These are phyloP conservation scores for Clonostachys rhizophaga DNA, from an alignment of 2,329 filamentous ascomycete genomes.

Conservation along the genomic window DNA sequence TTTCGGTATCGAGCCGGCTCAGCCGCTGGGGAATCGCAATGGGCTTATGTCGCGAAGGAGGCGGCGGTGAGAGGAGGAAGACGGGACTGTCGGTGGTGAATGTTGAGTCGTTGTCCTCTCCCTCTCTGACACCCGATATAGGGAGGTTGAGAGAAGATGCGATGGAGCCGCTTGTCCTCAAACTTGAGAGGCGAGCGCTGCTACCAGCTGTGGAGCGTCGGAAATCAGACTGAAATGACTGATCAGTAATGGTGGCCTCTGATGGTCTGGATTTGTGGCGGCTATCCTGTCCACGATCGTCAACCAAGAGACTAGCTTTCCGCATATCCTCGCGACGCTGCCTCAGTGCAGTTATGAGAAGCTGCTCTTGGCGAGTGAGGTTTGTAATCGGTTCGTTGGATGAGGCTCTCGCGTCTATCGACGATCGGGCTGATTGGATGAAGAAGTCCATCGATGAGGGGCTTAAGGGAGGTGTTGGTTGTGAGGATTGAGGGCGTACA, in stretches of 20 bases:
- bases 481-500: constrained; percentile 1
- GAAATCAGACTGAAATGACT: constrained; percentile 24
- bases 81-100: not conserved
- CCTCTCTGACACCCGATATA: not conserved
- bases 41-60: not conserved
- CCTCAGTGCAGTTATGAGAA: constrained; percentile 51
- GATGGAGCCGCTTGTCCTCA: not conserved
- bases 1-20: not conserved
- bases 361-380: constrained; percentile 53
- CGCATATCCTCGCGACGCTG: constrained; percentile 53
- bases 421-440: constrained; percentile 28
- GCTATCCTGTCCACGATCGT: constrained; percentile 3
- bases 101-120: not conserved
- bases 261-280: constrained; percentile 18
- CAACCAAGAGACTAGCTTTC: constrained; percentile 22
- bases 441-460: constrained; percentile 47
- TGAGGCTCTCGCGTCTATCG: constrained; percentile 11
- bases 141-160: not conserved
- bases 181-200: too few relatives aligned
- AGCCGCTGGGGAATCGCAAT: not conserved
- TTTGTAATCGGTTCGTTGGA: constrained; percentile 44
- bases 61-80: constrained; percentile 2
- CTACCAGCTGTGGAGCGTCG: not conserved
- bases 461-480: constrained; percentile 7
- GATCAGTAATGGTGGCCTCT: constrained; percentile 20